Percentiles rank a stretch among this genome's conserved stretches.
Conservation (phyloP, 2,329 filamentous ascomycete species). For the Tympanopsis confertula region DNA sequence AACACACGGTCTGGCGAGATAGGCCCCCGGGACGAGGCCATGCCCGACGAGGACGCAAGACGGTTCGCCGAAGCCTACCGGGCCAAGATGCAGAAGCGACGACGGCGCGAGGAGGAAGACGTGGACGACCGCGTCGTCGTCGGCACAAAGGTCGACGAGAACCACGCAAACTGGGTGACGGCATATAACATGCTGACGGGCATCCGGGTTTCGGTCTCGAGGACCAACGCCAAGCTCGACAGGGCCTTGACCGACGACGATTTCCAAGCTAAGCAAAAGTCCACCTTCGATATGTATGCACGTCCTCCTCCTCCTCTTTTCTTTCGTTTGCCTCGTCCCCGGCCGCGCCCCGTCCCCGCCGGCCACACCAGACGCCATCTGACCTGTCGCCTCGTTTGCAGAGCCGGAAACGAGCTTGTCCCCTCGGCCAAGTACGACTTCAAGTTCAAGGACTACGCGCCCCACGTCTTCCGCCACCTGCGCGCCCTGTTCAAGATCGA, state of each 20-base stretch:
- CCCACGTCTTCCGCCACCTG: conserved; percentile 93
- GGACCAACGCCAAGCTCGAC: conserved; percentile 94
- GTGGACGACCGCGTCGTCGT: conserved; percentile 92
- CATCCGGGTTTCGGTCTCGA: conserved; percentile 90
- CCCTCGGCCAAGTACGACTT: conserved; percentile 99
- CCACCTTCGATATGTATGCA: conserved; percentile 91
- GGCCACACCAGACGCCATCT: conserved; percentile 1
- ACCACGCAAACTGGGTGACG: conserved; percentile 92
- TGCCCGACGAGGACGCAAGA: conserved; percentile 79
- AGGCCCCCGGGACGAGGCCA: conserved; percentile 74
- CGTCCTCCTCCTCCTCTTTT: background rate
- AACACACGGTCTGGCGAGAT: conserved; percentile 78
- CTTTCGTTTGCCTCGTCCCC: conserved; percentile 1
- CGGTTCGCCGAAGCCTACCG: conserved; percentile 88
- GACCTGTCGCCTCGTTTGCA: conserved; percentile 27
- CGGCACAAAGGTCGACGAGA: conserved; percentile 93
- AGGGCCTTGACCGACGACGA: conserved; percentile 79
- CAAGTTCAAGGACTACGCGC: conserved; percentile 99
- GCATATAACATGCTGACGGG: conserved; percentile 99
- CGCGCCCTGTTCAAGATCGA: conserved; percentile 81
- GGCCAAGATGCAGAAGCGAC: conserved; percentile 80
- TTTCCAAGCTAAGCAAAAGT: conserved; percentile 91
- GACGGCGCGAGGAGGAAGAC: conserved; percentile 70
- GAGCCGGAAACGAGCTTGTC: conserved; percentile 90
- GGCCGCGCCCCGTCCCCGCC: too few relatives aligned